Percentiles rank a stretch among this genome's conserved stretches.
phyloP scores from a whole-genome alignment of 73 alveolate genomes.

The Paramecium tetraurelia region DNA sequence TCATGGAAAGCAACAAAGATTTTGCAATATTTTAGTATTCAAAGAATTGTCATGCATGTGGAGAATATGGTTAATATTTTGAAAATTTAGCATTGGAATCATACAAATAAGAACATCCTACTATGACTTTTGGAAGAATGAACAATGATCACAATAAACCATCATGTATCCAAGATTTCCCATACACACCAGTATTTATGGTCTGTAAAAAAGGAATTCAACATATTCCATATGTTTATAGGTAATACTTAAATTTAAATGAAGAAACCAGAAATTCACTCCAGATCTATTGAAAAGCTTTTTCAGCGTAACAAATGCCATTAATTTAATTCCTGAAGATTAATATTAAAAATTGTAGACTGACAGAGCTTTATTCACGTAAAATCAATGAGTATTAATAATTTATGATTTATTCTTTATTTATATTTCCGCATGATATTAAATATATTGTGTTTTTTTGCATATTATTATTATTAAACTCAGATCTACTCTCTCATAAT shows the following conservation, averaged over 20 bases:
- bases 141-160: slow-evolving; percentile 44
- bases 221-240: slow-evolving; percentile 23
- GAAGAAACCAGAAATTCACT: slow-evolving; percentile 11
- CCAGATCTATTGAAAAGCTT: slow-evolving; percentile 13
- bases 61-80: slow-evolving; percentile 48
- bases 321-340: not conserved
- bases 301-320: not conserved
- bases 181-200: slow-evolving; percentile 59
- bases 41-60: slow-evolving; percentile 57
- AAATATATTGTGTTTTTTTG: not conserved
- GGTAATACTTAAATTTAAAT: not conserved
- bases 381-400: not conserved
- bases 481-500: not conserved
- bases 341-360: not conserved
- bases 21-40: slow-evolving; percentile 53
- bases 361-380: not conserved
- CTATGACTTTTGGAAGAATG: slow-evolving; percentile 33
- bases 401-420: not conserved
- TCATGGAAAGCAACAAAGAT: slow-evolving; percentile 24
- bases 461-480: not conserved
- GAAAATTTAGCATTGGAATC: slow-evolving; percentile 57
- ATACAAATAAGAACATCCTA: not conserved
- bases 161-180: slow-evolving; percentile 13
- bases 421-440: not conserved
- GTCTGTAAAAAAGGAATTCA: slow-evolving; percentile 49